phyloP scores from a whole-genome alignment of 2,329 filamentous ascomycete species.

The Fusarium temperatum region DNA sequence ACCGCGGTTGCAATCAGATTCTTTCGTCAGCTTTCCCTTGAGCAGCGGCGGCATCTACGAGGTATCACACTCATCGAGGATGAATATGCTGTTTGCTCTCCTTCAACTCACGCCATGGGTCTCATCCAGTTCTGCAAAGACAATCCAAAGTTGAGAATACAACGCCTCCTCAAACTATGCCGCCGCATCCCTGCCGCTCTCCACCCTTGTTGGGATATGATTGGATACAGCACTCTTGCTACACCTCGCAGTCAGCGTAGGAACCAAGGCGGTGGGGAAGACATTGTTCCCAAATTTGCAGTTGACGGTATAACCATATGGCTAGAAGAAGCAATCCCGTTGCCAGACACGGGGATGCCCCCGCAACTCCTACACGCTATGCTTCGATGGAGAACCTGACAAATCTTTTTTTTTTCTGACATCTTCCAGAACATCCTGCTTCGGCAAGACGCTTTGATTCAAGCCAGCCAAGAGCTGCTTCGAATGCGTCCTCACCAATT shows the following conservation, averaged over 20 bases:
- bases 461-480: neutral
- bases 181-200: too few species aligned
- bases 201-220: neutral
- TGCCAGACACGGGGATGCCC: neutral
- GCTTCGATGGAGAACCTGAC: neutral
- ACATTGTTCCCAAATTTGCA: neutral
- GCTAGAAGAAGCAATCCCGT: neutral
- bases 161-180: neutral
- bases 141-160: neutral
- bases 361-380: neutral
- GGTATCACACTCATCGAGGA: neutral
- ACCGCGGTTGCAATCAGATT: neutral
- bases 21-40: neutral
- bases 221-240: neutral
- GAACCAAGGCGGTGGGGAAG: fast-evolving
- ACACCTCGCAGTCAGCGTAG: neutral
- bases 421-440: neutral
- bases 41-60: neutral
- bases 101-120: neutral
- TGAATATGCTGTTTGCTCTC: neutral
- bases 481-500: neutral
- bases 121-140: neutral
- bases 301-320: neutral
- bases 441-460: neutral
- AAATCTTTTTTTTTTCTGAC: neutral